phyloP scores from a whole-genome alignment of 805 yeast species.

The Yarrowia sp. region DNA sequence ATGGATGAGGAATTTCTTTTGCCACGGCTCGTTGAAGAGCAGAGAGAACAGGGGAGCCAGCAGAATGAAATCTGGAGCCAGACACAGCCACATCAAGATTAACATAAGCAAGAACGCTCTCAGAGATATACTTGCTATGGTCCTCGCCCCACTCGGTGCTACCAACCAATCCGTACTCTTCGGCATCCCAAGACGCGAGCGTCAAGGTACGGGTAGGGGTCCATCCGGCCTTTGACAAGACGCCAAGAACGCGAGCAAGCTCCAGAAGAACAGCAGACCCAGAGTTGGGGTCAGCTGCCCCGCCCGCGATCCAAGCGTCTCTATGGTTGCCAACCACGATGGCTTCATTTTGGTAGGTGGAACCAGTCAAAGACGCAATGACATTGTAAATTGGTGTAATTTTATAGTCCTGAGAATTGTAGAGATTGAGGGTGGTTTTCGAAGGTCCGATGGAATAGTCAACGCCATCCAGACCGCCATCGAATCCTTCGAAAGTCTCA shows the following conservation, averaged over 20 bases:
- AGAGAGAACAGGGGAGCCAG: conserved; percentile 67
- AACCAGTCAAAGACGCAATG: conserved; percentile 66
- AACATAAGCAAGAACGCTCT: conserved; percentile 67
- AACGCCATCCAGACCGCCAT: conserved; percentile 55
- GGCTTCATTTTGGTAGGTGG: conserved; percentile 56
- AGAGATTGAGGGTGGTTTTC: conserved; percentile 58
- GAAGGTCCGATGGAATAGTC: conserved; percentile 64
- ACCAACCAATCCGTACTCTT: conserved; percentile 74
- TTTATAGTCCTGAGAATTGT: conserved; percentile 66
- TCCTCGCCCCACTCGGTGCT: conserved; percentile 81
- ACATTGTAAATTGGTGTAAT: conserved; percentile 69
- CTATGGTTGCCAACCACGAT: conserved; percentile 77
- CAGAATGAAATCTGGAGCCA: conserved; percentile 61
- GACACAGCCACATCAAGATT: conserved; percentile 71
- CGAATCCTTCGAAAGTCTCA: conserved; percentile 60
- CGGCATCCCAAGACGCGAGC: conserved; percentile 84
- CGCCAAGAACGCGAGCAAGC: conserved; percentile 65
- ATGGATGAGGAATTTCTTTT: conserved; percentile 58
- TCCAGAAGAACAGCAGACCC: conserved; percentile 73
- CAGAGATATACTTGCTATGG: conserved; percentile 55
- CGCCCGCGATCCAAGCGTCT: conserved; percentile 82
- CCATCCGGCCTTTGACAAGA: conserved; percentile 65
- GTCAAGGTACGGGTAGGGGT: conserved; percentile 73
- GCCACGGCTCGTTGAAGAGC: conserved; percentile 56
- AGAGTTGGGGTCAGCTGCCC: conserved; percentile 80